phyloP scores from a whole-genome alignment of 495 filamentous ascomycete genomes.

The Tuber magnatum region DNA sequence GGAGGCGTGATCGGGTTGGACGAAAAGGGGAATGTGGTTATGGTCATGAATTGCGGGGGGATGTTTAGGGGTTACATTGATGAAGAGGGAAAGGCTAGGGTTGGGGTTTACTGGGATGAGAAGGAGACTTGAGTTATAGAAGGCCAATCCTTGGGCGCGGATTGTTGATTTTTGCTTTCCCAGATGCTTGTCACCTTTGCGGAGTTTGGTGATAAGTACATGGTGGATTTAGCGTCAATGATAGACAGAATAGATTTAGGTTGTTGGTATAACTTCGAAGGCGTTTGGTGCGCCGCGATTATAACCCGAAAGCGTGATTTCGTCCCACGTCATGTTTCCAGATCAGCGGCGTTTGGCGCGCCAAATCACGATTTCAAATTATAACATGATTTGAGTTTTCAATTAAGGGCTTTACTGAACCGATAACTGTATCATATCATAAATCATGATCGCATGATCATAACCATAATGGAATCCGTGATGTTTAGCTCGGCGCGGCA shows the following conservation, averaged over 20 bases:
- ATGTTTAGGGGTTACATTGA: slow-evolving; percentile 82
- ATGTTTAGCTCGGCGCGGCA: too few relatives aligned
- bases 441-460: too few relatives aligned
- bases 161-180: not conserved
- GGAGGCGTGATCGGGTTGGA: slow-evolving; percentile 89
- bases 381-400: too few relatives aligned
- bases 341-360: too few relatives aligned
- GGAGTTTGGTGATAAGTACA: not conserved
- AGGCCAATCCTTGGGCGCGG: not conserved
- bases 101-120: slow-evolving; percentile 57
- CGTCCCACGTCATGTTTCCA: too few relatives aligned
- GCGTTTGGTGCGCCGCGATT: too few relatives aligned
- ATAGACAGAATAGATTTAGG: not conserved
- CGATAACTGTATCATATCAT: too few relatives aligned
- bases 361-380: too few relatives aligned
- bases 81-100: slow-evolving; percentile 53
- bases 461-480: too few relatives aligned
- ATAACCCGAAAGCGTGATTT: too few relatives aligned
- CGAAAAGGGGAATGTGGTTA: slow-evolving; percentile 41
- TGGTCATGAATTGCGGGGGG: slow-evolving; percentile 78
- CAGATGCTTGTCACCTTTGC: not conserved
- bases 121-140: slow-evolving; percentile 33
- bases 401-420: too few relatives aligned
- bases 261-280: too few relatives aligned
- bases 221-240: not conserved